phyloP scores from a whole-genome alignment of 164 flowering plant species.

The Warburgia ugandensis region DNA sequence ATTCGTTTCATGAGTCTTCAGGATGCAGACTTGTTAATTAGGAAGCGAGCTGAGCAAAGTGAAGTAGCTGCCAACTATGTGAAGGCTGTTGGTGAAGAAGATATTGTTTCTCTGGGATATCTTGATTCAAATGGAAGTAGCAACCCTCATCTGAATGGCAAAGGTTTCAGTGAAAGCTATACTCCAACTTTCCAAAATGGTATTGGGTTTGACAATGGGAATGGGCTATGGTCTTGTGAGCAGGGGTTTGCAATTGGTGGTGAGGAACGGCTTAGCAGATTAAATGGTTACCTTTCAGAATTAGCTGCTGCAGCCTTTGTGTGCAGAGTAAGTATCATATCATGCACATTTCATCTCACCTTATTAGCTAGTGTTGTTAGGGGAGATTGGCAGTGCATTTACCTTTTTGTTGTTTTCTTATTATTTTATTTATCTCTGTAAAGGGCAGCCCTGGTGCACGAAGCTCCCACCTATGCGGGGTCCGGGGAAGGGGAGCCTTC shows the following conservation, averaged over 20 bases:
- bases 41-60: conserved; percentile 80
- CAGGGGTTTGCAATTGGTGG: conserved; percentile 98
- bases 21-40: conserved; percentile 81
- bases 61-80: conserved; percentile 95
- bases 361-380: not conserved
- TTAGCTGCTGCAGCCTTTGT: conserved; percentile 97
- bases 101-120: conserved; percentile 21
- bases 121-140: conserved; percentile 20
- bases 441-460: no score
- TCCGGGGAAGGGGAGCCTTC: no score
- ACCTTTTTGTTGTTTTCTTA: not conserved
- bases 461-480: no score
- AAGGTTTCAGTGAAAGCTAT: conserved; percentile 16
- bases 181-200: conserved; percentile 76
- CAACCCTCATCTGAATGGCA: conserved; percentile 30
- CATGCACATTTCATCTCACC: not conserved
- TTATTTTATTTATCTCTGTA: no score
- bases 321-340: conserved; percentile 61
- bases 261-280: conserved; percentile 67
- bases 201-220: conserved; percentile 89
- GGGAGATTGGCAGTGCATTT: not conserved
- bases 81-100: conserved; percentile 67
- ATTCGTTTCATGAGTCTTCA: conserved; percentile 75
- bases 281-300: conserved; percentile 85
- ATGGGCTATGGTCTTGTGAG: conserved; percentile 78